Evolutionary conservation across 2,329 filamentous ascomycete species (phyloP), one percentile per base, ranked within the genome.

Genomic region (Hypoxylon sp.): DNA sequence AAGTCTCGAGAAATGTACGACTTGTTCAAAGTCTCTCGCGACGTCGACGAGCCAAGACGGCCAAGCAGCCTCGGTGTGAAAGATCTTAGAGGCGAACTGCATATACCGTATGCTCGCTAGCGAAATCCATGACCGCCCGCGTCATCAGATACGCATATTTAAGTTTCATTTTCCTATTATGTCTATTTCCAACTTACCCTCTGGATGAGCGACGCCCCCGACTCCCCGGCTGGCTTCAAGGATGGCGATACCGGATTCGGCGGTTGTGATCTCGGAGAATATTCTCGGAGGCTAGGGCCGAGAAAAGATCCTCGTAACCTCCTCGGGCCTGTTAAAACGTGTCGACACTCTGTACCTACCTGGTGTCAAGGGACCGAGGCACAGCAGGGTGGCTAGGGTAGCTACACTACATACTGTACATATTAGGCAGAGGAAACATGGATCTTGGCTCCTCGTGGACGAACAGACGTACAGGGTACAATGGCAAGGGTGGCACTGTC

Each of bases 251-350:
- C 56, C 58, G 63, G 54, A 67, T 69, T 67, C 64, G 61, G 62
- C 30, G 59, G 45, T 46, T 53, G 53, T 55, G 68, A 71, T 69
- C 66, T 72, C 70, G 71, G 69, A 70, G 61, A 71, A 73, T 70
- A 68, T 64, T 55, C 59, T 68, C 66, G 64, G 67, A 64, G 64
- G 57, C 46, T 50, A 68, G 67, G 63, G 54, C 65, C 70, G 68
- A 71, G 45, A 22, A 69, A 46, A 64, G 61, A 70, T 65, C 67
- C 62, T 66, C 61, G 61, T 51, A 59, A 40, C 42, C 55, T 52
- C 60, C 44, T 57, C 42, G 32, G 62, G 51, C 52, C 58, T 55
- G 53, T 63, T 51, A 48, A 65, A 59, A 60, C 54, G 48, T 63
- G 62, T 59, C 26, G 33, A 54, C 38, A 45, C 42, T 60, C 33